phyloP scores from a whole-genome alignment of 345 rosid genomes.

The Hibiscus tridactylites region DNA sequence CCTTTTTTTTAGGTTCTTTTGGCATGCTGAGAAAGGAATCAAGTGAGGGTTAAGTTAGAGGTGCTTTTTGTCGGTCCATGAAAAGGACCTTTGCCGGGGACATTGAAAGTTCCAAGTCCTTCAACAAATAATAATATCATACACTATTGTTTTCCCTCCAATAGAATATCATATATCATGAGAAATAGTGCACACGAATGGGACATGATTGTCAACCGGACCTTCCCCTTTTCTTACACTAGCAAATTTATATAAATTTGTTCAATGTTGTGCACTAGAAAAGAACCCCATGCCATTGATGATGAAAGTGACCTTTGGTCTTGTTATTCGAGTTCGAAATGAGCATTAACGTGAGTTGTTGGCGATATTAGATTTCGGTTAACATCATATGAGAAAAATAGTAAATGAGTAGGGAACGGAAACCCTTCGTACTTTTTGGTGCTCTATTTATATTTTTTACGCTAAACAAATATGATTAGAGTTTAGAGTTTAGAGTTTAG shows the following conservation, averaged over 20 bases:
- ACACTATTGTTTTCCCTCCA: too few relatives aligned
- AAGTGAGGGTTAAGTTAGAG: too few relatives aligned
- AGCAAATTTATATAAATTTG: not conserved
- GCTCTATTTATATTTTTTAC: too few relatives aligned
- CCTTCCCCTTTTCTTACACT: not conserved
- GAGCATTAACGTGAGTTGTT: too few relatives aligned
- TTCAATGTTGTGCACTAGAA: conserved; percentile 11
- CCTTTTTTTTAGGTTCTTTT: not conserved
- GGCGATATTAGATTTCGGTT: too few relatives aligned
- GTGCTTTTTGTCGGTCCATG: not conserved
- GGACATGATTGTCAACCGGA: conserved; percentile 25
- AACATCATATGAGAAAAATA: too few relatives aligned
- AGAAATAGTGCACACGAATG: conserved; percentile 23
- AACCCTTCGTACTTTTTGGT: too few relatives aligned
- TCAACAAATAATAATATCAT: not conserved
- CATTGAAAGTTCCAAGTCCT: conserved; percentile 14
- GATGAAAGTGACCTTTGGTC: conserved; percentile 21
- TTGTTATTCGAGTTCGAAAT: not conserved
- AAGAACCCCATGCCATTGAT: conserved; percentile 15
- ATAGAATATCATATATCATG: too few relatives aligned
- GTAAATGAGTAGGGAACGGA: too few relatives aligned
- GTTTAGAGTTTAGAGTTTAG: too few relatives aligned
- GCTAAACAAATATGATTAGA: too few relatives aligned
- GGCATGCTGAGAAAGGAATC: not conserved
- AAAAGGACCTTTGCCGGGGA: not conserved